Conservation (phyloP, 1,284 basidiomycete species). For the Singerocomus inundabilis region DNA sequence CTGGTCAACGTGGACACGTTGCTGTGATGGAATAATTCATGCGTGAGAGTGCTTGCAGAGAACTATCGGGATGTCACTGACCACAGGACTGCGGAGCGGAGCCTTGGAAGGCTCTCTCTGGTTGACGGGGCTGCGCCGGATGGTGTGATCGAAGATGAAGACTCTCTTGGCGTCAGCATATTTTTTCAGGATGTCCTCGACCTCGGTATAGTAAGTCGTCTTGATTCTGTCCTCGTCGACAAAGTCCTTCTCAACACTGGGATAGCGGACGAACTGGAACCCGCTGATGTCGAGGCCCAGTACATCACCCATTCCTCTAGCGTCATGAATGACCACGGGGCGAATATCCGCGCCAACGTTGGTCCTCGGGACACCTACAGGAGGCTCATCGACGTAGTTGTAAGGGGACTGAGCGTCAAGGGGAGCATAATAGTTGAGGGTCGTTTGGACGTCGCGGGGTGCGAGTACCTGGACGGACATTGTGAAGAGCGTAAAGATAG, state of each 20-base stretch:
- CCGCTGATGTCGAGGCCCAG: conserved; percentile 42
- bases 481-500: background rate
- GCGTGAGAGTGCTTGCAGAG: background rate
- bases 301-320: conserved; percentile 36
- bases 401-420: conserved; percentile 26
- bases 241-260: conserved; percentile 42
- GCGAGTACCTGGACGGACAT: conserved; percentile 21
- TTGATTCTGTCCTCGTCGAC: conserved; percentile 40
- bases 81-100: conserved; percentile 32
- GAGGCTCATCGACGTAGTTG: conserved; percentile 27
- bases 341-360: conserved; percentile 31
- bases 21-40: background rate
- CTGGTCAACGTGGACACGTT: conserved; percentile 45
- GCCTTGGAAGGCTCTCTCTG: conserved; percentile 6
- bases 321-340: conserved; percentile 29
- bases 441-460: conserved; percentile 30
- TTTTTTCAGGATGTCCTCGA: conserved; percentile 43
- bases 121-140: conserved; percentile 32
- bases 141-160: conserved; percentile 47
- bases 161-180: conserved; percentile 41
- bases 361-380: conserved; percentile 20
- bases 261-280: conserved; percentile 39
- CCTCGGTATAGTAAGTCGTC: conserved; percentile 39
- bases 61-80: conserved; percentile 17
- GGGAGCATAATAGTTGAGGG: conserved; percentile 31